Base-by-base conservation (phyloP, 768 basidiomycete genomes). In the Galerina marginata region DNA sequence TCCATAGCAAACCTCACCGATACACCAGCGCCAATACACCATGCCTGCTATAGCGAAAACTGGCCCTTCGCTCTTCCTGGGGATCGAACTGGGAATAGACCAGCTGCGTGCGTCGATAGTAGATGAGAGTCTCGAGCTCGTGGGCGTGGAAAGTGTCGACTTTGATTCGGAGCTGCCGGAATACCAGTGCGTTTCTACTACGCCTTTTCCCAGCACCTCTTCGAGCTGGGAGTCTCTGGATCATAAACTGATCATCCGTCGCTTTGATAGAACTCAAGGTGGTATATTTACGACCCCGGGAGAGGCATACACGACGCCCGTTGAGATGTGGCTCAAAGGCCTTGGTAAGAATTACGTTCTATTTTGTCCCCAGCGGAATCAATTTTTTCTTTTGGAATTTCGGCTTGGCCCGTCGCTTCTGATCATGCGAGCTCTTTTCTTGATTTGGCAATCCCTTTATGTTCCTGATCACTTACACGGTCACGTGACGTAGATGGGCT, bases 281-380 rank as follows among this genome's bases (percentile, higher is more conserved):
- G 93, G 93, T 5, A 90, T 94, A 59, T 93, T 93, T 74, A 93
- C 90, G 45, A 91, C 90, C 0, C 89, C 90, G 4, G 91, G 91
- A 33, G 92, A 94, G 73, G 91, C 91, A 23, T 93, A 90, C 70
- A 93, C 91, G 40, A 93, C 92, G 6, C 92, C 93, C 1, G 83
- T 95, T 47, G 92, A 95, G 68, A 92, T 94, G 90, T 94, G 92
- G 92, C 86, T 93, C 56, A 92, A 91, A 72, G 90, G 83, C 14
- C 83, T 95, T 51, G 93, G 93, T 92, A 72, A 74, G 88, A 77
- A 57, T 60, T 61, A 14, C 49, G 54, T 61, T 57, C 52, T 55
- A 66, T 55, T 58, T 63, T 64, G 68, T 69, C 68, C 62, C 62
- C 69, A 69, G 76, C 86, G 86, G 85, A 86, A 88, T 76, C 86